Evolutionary conservation across 768 basidiomycete species (phyloP).

Genomic region (Mycena kentingensis): DNA sequence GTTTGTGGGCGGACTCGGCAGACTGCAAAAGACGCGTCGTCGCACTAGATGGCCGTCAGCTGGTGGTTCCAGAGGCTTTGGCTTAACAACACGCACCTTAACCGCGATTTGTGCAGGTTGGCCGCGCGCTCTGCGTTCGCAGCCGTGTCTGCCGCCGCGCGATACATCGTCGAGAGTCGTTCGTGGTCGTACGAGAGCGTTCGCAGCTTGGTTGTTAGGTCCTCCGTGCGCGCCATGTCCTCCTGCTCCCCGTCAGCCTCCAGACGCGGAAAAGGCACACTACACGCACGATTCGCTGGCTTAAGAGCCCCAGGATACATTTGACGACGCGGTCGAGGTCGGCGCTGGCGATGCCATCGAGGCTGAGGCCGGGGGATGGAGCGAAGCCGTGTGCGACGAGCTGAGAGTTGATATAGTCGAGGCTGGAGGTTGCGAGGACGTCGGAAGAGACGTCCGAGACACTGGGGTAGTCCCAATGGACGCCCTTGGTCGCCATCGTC

Average conservation of each 20-base stretch:
- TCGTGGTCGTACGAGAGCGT: conserved; percentile 83
- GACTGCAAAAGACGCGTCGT: conserved; percentile 56
- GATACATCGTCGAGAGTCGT: conserved; percentile 67
- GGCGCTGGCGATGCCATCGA: conserved; percentile 62
- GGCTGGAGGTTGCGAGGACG: conserved; percentile 55
- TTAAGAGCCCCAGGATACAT: conserved; percentile 74
- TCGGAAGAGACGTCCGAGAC: conserved; percentile 48
- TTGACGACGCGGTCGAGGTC: conserved; percentile 64
- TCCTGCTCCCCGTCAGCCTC: conserved; percentile 35
- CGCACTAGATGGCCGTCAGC: conserved; percentile 39
- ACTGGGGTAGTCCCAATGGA: conserved; percentile 42
- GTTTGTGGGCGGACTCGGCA: conserved; percentile 68
- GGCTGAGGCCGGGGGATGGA: conserved; percentile 59
- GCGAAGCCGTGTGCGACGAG: conserved; percentile 81
- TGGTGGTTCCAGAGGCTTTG: not conserved
- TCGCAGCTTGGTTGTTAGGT: conserved; percentile 69
- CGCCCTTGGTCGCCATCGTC: conserved; percentile 34
- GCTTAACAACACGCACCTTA: conserved; percentile 58
- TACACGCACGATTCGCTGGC: conserved; percentile 73
- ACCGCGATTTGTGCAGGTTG: conserved; percentile 69
- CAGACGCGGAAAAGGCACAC: not conserved
- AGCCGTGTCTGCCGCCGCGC: conserved; percentile 55
- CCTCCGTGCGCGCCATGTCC: conserved; percentile 81
- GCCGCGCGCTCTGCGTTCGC: conserved; percentile 80
- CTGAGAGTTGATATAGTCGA: conserved; percentile 82